These are phyloP conservation scores for Triticum dicoccoides DNA, from an alignment of 176 grass and related monocot species.

Conservation along the genomic window DNA sequence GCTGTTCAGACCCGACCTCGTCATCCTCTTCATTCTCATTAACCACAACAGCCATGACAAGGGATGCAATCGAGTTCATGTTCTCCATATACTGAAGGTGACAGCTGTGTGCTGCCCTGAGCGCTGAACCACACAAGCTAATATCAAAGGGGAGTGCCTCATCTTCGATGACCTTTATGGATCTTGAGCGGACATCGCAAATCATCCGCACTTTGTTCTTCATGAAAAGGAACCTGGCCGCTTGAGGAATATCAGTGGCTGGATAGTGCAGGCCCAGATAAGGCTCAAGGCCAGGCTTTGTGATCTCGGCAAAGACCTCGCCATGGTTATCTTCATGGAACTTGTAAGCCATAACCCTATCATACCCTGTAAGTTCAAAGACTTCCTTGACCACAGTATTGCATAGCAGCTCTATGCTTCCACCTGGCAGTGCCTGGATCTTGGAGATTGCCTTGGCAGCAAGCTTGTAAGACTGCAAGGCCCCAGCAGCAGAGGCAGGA, in stretches of 20 bases:
- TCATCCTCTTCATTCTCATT: slow-evolving; percentile 69
- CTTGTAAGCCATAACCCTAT: slow-evolving; percentile 97
- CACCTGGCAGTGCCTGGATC: slow-evolving; percentile 77
- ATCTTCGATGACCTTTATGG: slow-evolving; percentile 68
- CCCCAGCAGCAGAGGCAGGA: slow-evolving; percentile 79
- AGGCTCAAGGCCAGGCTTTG: slow-evolving; percentile 83
- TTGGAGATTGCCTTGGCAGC: slow-evolving; percentile 90
- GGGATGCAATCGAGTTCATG: slow-evolving; percentile 94
- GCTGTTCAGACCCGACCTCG: slow-evolving; percentile 29
- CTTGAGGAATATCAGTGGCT: slow-evolving; percentile 93
- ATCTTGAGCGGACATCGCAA: slow-evolving; percentile 73
- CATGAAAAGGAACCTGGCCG: slow-evolving; percentile 90
- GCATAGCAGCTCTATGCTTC: slow-evolving; percentile 68
- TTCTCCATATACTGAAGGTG: slow-evolving; percentile 98
- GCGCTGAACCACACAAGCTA: slow-evolving; percentile 80
- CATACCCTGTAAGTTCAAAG: slow-evolving; percentile 91
- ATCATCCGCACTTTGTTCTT: slow-evolving; percentile 97
- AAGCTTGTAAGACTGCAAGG: slow-evolving; percentile 96
- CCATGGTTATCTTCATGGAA: slow-evolving; percentile 97
- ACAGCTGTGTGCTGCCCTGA: slow-evolving; percentile 82
- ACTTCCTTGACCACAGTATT: slow-evolving; percentile 75
- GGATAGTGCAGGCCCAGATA: slow-evolving; percentile 92
- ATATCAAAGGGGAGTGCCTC: slow-evolving; percentile 61
- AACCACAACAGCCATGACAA: slow-evolving; percentile 85
- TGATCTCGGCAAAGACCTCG: slow-evolving; percentile 74